Evolutionary conservation across 1,284 basidiomycete genomes (phyloP), one percentile per base, ranked within the genome.

Genomic region (Afroboletus lepidellus): DNA sequence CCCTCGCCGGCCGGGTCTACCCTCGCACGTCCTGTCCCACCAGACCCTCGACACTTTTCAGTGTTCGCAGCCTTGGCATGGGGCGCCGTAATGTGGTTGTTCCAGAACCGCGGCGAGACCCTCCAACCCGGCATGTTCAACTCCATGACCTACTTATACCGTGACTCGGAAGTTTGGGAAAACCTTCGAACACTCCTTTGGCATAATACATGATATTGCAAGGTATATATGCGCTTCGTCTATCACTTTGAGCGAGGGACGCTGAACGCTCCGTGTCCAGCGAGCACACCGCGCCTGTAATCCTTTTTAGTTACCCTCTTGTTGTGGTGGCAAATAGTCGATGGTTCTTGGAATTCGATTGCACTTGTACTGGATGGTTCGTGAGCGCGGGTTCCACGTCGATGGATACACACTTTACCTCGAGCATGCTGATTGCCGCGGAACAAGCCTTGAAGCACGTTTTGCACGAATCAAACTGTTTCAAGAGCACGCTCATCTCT

Each of bases 61-160:
- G 67, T 90, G 30, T 94, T 98, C 62, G 92, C 96, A 3, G 92
- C 95, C 0, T 60, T 98, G 29, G 84, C 88, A 33, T 99, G 96
- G 96, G 96, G 93, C 34, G 78, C 86, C n/a, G 94, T 97, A 43
- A 98, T 99, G 96, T 99, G 90, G 83, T 76, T 97, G 56, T 98
- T 96, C 79, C 79, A 86, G 62, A 80, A 96, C 69, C 77, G 84
- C 29, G 84, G 92, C 41, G 86, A 98, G 72, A 87, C 85, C 13
- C 83, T 99, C 54, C 94, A 99, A 68, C 90, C 92, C 5, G 95
- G 96, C 47, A 92, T 98, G 89, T 89, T 87, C 77, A 87, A 81
- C 72, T 88, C 87, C 20, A 91, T 91, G 83, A 76, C 69, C 13
- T 91, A 90, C 68, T 74, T 91, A 48, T 91, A 91, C 69, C 78